Percentiles rank a stretch among this genome's conserved stretches.
Conservation (phyloP, 176 grass and related monocot genomes). For the Areca catechu region DNA sequence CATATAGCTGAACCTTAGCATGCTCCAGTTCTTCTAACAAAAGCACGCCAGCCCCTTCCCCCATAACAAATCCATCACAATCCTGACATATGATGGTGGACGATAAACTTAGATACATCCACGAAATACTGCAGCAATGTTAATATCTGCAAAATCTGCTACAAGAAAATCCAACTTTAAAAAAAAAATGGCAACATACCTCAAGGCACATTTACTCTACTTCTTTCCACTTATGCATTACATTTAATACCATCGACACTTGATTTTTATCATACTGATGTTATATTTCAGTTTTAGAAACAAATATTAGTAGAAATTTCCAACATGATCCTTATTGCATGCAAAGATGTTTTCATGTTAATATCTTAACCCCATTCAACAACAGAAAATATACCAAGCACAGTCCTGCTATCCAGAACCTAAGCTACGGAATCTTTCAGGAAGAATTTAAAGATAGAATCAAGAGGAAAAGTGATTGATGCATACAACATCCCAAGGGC, state of each 20-base stretch:
- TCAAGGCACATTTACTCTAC: too few relatives aligned
- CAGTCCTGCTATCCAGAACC: background rate
- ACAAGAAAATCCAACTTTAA: too few relatives aligned
- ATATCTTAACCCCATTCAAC: too few relatives aligned
- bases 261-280: too few relatives aligned
- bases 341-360: too few relatives aligned
- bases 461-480: background rate
- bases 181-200: too few relatives aligned
- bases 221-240: too few relatives aligned
- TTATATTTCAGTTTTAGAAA: too few relatives aligned
- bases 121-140: background rate
- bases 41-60: constrained; percentile 94
- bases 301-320: too few relatives aligned
- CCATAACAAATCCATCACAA: constrained; percentile 99
- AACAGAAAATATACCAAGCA: background rate
- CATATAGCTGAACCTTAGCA: constrained; percentile 42
- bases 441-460: constrained; percentile 1
- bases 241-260: too few relatives aligned
- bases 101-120: background rate
- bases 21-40: constrained; percentile 98
- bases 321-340: too few relatives aligned
- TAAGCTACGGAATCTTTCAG: background rate
- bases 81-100: constrained; percentile 33
- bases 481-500: constrained; percentile 91
- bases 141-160: too few relatives aligned